A percentile compares a stretch with the other conserved stretches of the same genome.
Evolutionary conservation across 2,329 filamentous ascomycete species (phyloP).

Genomic region (Stachybotrys chartarum): DNA sequence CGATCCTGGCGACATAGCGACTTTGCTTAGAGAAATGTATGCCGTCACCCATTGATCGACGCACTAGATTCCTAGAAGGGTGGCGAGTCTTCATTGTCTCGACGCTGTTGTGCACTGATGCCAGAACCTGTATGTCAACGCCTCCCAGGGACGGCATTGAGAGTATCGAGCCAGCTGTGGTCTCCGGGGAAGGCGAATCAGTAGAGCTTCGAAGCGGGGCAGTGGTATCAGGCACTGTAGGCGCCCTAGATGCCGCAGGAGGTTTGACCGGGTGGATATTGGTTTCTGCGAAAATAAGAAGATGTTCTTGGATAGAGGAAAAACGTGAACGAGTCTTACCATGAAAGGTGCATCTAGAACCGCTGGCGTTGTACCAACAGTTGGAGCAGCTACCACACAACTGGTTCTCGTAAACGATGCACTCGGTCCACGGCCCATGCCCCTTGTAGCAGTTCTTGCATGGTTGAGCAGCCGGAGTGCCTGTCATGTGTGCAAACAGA

Average conservation of each 20-base stretch:
- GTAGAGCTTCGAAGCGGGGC: not conserved
- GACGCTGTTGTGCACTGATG: not conserved
- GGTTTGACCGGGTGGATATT: not conserved
- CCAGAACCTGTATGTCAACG: constrained; percentile 15
- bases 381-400: constrained; percentile 57
- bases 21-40: constrained; percentile 34
- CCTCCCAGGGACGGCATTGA: too few relatives aligned
- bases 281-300: not conserved
- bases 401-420: constrained; percentile 51
- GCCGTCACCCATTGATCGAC: constrained; percentile 38
- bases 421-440: constrained; percentile 51
- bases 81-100: constrained; percentile 8
- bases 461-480: constrained; percentile 36
- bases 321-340: constrained; percentile 30
- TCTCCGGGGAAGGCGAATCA: too few relatives aligned
- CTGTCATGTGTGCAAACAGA: constrained; percentile 49
- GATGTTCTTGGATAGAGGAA: not conserved
- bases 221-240: not conserved
- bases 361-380: constrained; percentile 58
- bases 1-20: constrained; percentile 43
- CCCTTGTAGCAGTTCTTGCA: constrained; percentile 56
- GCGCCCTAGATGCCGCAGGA: not conserved
- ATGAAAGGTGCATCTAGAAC: constrained; percentile 52
- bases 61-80: constrained; percentile 13
- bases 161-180: too few relatives aligned